Conservation (phyloP, 108 stramenopile species). For the Parietichytrium sp. region DNA sequence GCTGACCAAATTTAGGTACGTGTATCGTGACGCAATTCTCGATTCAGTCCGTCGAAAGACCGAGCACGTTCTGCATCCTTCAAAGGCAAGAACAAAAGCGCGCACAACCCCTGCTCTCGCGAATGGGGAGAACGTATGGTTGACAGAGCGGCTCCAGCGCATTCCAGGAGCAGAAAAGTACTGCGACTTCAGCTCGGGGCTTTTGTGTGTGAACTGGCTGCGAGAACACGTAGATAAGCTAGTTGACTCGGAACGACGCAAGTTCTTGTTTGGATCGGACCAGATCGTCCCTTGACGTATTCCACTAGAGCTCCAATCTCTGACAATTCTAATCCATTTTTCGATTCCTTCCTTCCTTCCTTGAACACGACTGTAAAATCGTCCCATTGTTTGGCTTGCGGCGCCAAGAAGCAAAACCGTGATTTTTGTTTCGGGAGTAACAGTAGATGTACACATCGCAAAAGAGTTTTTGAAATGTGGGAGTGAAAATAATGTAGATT, state of each 20-base stretch:
- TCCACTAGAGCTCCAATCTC: too few relatives aligned
- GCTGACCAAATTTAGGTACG: conserved; percentile 46
- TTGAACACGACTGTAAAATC: too few relatives aligned
- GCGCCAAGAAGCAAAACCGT: too few relatives aligned
- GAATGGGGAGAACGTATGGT: not conserved
- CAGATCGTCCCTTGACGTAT: conserved; percentile 28
- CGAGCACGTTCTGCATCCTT: not conserved
- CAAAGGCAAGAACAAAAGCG: not conserved
- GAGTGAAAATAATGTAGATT: too few relatives aligned
- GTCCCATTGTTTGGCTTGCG: too few relatives aligned
- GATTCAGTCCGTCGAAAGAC: conserved; percentile 19
- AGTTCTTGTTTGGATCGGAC: conserved; percentile 24
- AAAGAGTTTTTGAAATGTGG: too few relatives aligned
- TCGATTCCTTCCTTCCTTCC: too few relatives aligned
- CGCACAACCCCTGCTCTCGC: conserved; percentile 25
- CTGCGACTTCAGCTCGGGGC: conserved; percentile 3
- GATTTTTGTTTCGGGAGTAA: too few relatives aligned
- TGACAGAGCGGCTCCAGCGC: not conserved
- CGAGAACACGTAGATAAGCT: not conserved
- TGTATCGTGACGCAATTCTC: conserved; percentile 30
- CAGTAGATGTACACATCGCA: too few relatives aligned
- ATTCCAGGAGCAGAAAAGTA: not conserved
- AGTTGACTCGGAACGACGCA: conserved; percentile 20
- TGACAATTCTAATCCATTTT: too few relatives aligned
- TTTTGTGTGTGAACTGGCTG: conserved; percentile 14